A percentile compares a stretch with the other conserved stretches of the same genome.
Evolutionary conservation across 2,329 filamentous ascomycete genomes (phyloP).

Genomic region (Sporothrix humicola): DNA sequence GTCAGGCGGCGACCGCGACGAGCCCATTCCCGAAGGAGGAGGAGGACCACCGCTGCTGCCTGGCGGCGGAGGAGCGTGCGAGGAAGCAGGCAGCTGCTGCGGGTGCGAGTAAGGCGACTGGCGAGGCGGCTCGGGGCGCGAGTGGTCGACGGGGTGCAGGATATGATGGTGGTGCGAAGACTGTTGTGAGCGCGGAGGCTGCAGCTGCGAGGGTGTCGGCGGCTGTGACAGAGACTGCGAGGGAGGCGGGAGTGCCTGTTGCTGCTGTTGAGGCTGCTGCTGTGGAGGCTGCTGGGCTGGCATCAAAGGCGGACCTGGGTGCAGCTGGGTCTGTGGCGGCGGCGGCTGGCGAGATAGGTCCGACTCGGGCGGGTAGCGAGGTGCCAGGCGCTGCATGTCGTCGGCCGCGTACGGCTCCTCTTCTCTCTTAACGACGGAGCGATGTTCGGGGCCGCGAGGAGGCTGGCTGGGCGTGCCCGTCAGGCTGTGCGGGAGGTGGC

Average conservation of each 20-base stretch:
- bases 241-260: slow-evolving; percentile 15
- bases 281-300: slow-evolving; percentile 31
- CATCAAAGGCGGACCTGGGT: slow-evolving; percentile 31
- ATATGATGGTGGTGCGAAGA: slow-evolving; percentile 26
- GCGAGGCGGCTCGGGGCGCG: slow-evolving; percentile 24
- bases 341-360: neutral
- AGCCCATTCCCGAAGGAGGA: slow-evolving; percentile 10
- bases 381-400: slow-evolving; percentile 31
- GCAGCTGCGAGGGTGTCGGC: slow-evolving; percentile 5
- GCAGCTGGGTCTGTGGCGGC: slow-evolving; percentile 11
- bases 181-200: slow-evolving; percentile 21
- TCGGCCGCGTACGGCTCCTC: slow-evolving; percentile 33
- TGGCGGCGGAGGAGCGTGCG: neutral
- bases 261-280: slow-evolving; percentile 9
- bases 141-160: slow-evolving; percentile 26
- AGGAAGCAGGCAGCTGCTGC: slow-evolving; percentile 2
- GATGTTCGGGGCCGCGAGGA: slow-evolving; percentile 8
- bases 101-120: slow-evolving; percentile 30
- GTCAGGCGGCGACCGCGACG: slow-evolving; percentile 34
- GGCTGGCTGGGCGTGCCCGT: neutral
- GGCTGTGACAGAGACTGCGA: slow-evolving; percentile 15
- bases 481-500: slow-evolving; percentile 37
- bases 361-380: slow-evolving; percentile 30
- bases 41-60: neutral
- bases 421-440: slow-evolving; percentile 35